Evolutionary conservation across 2,329 filamentous ascomycete genomes (phyloP).

Genomic region (Fusarium stilboides): DNA sequence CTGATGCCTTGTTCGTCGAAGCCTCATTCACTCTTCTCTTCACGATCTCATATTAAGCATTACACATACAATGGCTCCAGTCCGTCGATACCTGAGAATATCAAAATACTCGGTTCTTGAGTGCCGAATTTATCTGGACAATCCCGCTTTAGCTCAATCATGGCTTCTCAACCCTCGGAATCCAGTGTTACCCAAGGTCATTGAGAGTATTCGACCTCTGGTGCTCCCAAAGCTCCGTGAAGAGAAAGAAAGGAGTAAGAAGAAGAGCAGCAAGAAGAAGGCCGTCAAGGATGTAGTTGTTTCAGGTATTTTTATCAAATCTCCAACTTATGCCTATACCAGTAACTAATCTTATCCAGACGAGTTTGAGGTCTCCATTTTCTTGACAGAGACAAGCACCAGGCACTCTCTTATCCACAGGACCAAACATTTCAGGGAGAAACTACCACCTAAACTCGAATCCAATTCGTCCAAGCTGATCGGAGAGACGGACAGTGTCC

Average conservation of each 20-base stretch:
- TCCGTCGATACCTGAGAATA: conserved; percentile 91
- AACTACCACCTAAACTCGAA: conserved; percentile 65
- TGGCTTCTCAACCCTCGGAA: conserved; percentile 87
- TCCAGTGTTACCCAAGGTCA: conserved; percentile 84
- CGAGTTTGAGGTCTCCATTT: conserved; percentile 96
- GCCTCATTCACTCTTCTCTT: conserved; percentile 16
- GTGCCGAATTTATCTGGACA: conserved; percentile 95
- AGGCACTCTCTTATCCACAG: conserved; percentile 90
- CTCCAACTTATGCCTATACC: background rate
- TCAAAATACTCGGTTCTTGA: conserved; percentile 96
- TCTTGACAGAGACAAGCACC: conserved; percentile 87
- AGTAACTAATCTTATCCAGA: conserved; percentile 67
- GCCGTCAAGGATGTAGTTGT: conserved; percentile 89
- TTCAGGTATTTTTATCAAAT: conserved; percentile 70
- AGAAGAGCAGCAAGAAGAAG: conserved; percentile 80
- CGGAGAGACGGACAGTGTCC: conserved; percentile 67
- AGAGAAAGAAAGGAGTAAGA: conserved; percentile 76
- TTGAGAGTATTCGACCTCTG: conserved; percentile 86
- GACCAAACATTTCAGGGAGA: conserved; percentile 81
- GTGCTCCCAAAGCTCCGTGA: conserved; percentile 93
- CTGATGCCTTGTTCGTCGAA: conserved; percentile 9
- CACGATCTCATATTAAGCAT: background rate
- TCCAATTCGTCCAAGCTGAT: conserved; percentile 76
- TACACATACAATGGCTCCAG: conserved; percentile 79
- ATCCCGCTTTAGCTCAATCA: conserved; percentile 83